A percentile compares a stretch with the other conserved stretches of the same genome.
These are phyloP conservation scores for Pisolithus orientalis DNA, from an alignment of 768 basidiomycete genomes.

Conservation along the genomic window DNA sequence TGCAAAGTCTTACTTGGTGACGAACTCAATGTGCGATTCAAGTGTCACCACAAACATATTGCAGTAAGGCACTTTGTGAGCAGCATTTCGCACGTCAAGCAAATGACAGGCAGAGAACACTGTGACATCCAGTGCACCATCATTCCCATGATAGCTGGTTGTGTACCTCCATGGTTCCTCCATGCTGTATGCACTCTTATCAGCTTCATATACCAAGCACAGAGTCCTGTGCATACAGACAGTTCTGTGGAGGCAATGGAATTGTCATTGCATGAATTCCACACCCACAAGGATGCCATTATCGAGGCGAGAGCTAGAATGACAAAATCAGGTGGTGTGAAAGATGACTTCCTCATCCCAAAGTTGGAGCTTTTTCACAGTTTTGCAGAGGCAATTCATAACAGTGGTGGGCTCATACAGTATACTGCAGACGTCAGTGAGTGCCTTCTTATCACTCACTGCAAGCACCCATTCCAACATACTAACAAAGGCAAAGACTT, in stretches of 20 bases:
- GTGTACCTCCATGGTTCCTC: neutral
- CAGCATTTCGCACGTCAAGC: neutral
- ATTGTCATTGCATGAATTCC: neutral
- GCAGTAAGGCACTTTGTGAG: neutral
- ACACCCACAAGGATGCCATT: neutral
- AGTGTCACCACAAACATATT: neutral
- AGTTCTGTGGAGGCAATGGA: neutral
- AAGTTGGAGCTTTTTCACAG: neutral
- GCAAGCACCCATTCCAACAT: slow-evolving; percentile 26
- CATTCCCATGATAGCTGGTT: neutral
- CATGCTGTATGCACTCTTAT: neutral
- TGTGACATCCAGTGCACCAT: neutral
- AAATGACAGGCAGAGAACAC: neutral
- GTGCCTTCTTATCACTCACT: slow-evolving; percentile 24
- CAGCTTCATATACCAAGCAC: neutral
- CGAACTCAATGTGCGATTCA: neutral
- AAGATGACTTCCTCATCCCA: neutral
- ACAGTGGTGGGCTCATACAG: slow-evolving; percentile 25
- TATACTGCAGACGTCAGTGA: slow-evolving; percentile 33
- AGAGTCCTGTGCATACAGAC: neutral
- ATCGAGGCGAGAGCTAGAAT: neutral
- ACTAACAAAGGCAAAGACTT: slow-evolving; percentile 25
- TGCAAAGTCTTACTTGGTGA: too few relatives aligned
- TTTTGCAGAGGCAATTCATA: slow-evolving; percentile 9
- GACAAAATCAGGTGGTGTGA: neutral